phyloP scores from a whole-genome alignment of 139 green algal genomes.

The Ostreobium quekettii region DNA sequence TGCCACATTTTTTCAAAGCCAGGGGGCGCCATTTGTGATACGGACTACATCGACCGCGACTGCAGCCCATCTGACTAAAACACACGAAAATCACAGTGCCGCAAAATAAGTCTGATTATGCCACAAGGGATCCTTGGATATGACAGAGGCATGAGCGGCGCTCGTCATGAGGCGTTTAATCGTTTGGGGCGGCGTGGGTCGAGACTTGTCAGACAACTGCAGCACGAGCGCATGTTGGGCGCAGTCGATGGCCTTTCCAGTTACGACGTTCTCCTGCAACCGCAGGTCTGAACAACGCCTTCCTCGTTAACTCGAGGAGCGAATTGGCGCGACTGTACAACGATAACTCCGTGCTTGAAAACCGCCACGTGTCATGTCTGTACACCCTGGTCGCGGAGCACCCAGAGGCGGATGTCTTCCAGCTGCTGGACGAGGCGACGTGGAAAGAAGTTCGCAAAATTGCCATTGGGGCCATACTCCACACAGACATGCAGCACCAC shows the following conservation, averaged over 20 bases:
- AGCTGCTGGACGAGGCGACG: slow-evolving; percentile 25
- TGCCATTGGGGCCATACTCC: slow-evolving; percentile 47
- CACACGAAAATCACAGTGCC: too few species aligned
- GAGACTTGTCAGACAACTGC: too few species aligned
- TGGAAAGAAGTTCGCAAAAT: slow-evolving; percentile 41
- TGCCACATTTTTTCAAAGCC: too few species aligned
- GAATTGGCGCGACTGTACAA: slow-evolving; percentile 53
- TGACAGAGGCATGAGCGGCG: too few species aligned
- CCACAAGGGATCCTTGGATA: too few species aligned
- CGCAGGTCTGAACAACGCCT: slow-evolving; percentile 54
- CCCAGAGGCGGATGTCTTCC: slow-evolving; percentile 31
- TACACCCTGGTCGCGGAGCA: slow-evolving; percentile 33
- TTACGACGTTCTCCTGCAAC: not conserved
- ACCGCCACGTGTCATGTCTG: slow-evolving; percentile 37
- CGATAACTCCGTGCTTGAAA: slow-evolving; percentile 54
- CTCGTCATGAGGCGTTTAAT: too few species aligned
- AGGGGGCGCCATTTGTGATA: too few species aligned
- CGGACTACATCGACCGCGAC: too few species aligned
- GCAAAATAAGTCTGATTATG: too few species aligned
- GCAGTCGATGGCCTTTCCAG: not conserved
- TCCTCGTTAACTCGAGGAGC: slow-evolving; percentile 39
- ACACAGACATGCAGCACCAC: slow-evolving; percentile 64
- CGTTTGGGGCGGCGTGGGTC: too few species aligned
- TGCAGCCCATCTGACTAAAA: too few species aligned
- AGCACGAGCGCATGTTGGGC: too few species aligned